A percentile compares a stretch with the other conserved stretches of the same genome.
Conservation (phyloP, 805 yeast species). For the Komagataella mondaviorum region DNA sequence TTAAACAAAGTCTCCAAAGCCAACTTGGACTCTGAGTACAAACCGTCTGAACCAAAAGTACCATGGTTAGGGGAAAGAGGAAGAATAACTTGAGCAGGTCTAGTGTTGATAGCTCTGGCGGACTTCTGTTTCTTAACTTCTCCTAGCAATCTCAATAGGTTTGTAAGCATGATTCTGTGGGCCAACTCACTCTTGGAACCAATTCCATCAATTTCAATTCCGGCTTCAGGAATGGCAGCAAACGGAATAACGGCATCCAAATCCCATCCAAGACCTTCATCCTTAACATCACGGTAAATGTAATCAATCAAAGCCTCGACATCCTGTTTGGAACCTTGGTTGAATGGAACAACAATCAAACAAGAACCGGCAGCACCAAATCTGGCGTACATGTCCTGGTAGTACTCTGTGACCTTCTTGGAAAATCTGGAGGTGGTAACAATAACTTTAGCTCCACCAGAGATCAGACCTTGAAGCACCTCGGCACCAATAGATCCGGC, state of each 20-base stretch:
- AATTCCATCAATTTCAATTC: slow-evolving; percentile 84
- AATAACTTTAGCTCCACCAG: slow-evolving; percentile 96
- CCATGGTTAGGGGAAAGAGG: slow-evolving; percentile 99
- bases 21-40: slow-evolving; percentile 94
- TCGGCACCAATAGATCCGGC: slow-evolving; percentile 98
- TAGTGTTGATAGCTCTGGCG: slow-evolving; percentile 66
- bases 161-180: slow-evolving; percentile 96
- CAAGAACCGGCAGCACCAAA: slow-evolving; percentile 89
- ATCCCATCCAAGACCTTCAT: slow-evolving; percentile 96
- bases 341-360: slow-evolving; percentile 93
- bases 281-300: slow-evolving; percentile 72
- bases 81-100: slow-evolving; percentile 95
- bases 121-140: slow-evolving; percentile 75
- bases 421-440: slow-evolving; percentile 95
- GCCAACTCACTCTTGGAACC: slow-evolving; percentile 96
- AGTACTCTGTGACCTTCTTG: slow-evolving; percentile 87
- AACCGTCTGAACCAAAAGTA: slow-evolving; percentile 96
- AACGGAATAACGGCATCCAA: slow-evolving; percentile 92
- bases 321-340: slow-evolving; percentile 95
- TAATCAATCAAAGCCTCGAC: slow-evolving; percentile 74
- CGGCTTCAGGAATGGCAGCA: slow-evolving; percentile 98
- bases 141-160: slow-evolving; percentile 86
- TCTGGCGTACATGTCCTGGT: slow-evolving; percentile 85
- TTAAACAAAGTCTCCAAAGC: slow-evolving; percentile 93
- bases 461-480: slow-evolving; percentile 81